phyloP scores from a whole-genome alignment of 2,329 filamentous ascomycete species.

The Claviceps africana region DNA sequence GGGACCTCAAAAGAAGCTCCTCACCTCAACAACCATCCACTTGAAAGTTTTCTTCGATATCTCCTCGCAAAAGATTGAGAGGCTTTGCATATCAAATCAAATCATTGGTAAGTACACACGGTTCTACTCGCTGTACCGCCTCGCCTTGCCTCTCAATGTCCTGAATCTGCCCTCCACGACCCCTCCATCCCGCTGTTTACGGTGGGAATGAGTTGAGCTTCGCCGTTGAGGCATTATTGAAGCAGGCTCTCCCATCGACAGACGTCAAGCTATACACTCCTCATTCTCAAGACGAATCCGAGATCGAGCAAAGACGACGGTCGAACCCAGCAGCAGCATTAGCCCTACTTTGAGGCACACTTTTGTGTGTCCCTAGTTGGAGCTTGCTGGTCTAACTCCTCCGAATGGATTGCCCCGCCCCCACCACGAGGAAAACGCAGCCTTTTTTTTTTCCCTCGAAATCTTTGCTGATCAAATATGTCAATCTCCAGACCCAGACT shows the following conservation, averaged over 20 bases:
- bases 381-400: neutral
- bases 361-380: neutral
- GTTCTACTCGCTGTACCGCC: neutral
- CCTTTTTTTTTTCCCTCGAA: neutral
- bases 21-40: slow-evolving; percentile 5
- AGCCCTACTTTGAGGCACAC: neutral
- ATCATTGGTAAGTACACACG: neutral
- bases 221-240: slow-evolving; percentile 1
- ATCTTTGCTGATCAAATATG: slow-evolving; percentile 1
- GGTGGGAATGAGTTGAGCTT: neutral
- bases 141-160: neutral
- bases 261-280: neutral
- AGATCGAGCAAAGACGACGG: neutral
- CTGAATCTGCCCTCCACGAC: neutral
- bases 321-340: neutral
- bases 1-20: slow-evolving; percentile 1
- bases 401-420: slow-evolving; percentile 4
- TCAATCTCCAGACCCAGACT: neutral
- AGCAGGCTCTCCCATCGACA: neutral
- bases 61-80: neutral
- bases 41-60: neutral
- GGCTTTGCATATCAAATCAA: neutral
- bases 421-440: slow-evolving; percentile 1
- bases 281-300: neutral
- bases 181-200: neutral